Conservation (phyloP, 2,329 filamentous ascomycete species). For the Botryotinia narcissicola region DNA sequence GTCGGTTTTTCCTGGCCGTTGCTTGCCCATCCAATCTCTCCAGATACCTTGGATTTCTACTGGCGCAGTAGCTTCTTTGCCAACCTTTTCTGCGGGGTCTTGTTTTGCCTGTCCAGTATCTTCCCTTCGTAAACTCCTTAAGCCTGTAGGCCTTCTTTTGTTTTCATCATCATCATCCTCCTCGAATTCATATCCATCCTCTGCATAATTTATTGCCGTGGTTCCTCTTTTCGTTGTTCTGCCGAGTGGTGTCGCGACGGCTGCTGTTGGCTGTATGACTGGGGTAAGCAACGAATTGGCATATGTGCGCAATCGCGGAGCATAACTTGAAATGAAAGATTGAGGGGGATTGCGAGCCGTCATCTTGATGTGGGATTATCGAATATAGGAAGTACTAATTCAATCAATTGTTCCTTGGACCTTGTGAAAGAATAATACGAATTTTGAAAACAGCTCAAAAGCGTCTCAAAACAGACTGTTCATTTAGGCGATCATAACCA, state of each 20-base stretch:
- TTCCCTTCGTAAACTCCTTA: constrained; percentile 78
- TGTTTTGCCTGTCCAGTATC: constrained; percentile 63
- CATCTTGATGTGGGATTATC: constrained; percentile 27
- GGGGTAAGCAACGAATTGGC: constrained; percentile 89
- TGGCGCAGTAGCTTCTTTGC: constrained; percentile 75
- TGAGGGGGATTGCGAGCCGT: constrained; percentile 57
- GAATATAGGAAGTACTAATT: not conserved
- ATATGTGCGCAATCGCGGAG: constrained; percentile 84
- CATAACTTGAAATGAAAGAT: constrained; percentile 87
- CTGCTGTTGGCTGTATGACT: constrained; percentile 68
- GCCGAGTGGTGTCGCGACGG: constrained; percentile 62
- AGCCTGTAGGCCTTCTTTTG: constrained; percentile 68
- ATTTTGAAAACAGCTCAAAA: constrained; percentile 7
- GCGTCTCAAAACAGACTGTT: not conserved
- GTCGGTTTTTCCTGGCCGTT: constrained; percentile 53
- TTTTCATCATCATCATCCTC: constrained; percentile 74
- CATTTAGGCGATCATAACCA: constrained; percentile 10
- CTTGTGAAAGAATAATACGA: not conserved
- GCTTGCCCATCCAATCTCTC: constrained; percentile 92
- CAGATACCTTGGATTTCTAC: constrained; percentile 87
- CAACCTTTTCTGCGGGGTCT: constrained; percentile 71
- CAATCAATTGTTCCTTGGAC: not conserved
- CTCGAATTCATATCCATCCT: constrained; percentile 88
- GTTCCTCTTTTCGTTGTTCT: constrained; percentile 97
- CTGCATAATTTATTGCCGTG: constrained; percentile 94